phyloP scores from a whole-genome alignment of 176 grass and related monocot genomes.

The Ensete ventricosum region DNA sequence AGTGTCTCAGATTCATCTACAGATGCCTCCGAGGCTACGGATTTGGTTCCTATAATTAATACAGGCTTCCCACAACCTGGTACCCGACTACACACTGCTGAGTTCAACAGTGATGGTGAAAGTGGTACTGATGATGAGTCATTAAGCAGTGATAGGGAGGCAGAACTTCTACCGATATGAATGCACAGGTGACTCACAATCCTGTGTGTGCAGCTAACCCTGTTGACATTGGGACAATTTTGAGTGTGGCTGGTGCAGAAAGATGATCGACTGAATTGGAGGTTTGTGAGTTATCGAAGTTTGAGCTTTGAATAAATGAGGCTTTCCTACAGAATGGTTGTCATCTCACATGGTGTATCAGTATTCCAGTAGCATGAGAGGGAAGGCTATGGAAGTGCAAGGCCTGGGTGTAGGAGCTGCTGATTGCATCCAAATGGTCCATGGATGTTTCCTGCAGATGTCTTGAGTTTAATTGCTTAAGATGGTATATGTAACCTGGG shows the following conservation, averaged over 20 bases:
- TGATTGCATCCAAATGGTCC: neutral
- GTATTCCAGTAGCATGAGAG: neutral
- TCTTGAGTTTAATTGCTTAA: neutral
- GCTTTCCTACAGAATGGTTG: neutral
- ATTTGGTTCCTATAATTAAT: constrained; percentile 43
- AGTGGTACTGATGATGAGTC: constrained; percentile 6
- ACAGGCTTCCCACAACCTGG: constrained; percentile 37
- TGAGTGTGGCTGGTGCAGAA: neutral
- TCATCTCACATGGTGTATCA: neutral
- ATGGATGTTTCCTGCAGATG: neutral
- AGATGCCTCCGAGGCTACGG: constrained; percentile 11
- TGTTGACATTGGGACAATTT: neutral
- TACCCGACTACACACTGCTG: constrained; percentile 39
- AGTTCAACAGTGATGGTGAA: constrained; percentile 17
- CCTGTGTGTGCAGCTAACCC: neutral
- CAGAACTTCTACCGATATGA: constrained; percentile 62
- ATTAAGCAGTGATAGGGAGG: constrained; percentile 39
- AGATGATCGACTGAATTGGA: neutral
- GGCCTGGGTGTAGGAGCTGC: neutral
- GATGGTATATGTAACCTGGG: neutral
- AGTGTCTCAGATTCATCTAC: constrained; percentile 18
- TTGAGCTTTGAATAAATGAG: neutral
- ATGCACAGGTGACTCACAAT: neutral
- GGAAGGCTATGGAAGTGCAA: neutral
- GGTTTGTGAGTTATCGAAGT: neutral